These are phyloP conservation scores for Macrocybe sp. DNA, from an alignment of 1,284 basidiomycete species.

Conservation along the genomic window DNA sequence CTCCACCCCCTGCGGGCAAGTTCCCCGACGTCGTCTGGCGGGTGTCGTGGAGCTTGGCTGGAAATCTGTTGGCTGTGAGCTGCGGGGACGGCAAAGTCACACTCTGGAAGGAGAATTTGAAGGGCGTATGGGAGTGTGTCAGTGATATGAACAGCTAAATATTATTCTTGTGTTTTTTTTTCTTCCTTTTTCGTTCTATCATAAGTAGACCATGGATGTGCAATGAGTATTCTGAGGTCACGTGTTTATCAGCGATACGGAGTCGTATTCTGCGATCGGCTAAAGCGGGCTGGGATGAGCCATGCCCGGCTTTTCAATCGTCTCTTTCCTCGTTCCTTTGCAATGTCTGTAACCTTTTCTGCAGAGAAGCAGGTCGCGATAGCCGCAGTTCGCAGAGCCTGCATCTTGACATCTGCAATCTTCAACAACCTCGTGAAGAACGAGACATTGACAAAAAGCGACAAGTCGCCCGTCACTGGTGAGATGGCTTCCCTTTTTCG, in stretches of 20 bases:
- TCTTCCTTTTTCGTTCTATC: too few species aligned
- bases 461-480: constrained; percentile 97
- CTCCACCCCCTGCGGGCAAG: constrained; percentile 53
- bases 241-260: too few species aligned
- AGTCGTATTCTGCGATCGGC: too few species aligned
- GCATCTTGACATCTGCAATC: constrained; percentile 77
- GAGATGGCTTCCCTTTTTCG: constrained; percentile 14
- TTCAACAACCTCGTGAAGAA: constrained; percentile 85
- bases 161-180: background rate
- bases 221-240: too few species aligned
- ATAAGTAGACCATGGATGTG: too few species aligned
- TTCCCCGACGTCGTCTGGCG: constrained; percentile 98
- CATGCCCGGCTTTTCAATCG: background rate
- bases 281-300: background rate
- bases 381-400: constrained; percentile 88
- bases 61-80: constrained; percentile 94
- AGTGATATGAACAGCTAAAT: constrained; percentile 82
- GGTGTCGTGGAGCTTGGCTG: constrained; percentile 95
- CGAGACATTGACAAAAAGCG: constrained; percentile 88
- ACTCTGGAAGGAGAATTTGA: constrained; percentile 97
- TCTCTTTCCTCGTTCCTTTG: constrained; percentile 10
- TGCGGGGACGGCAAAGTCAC: constrained; percentile 98
- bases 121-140: constrained; percentile 94
- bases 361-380: constrained; percentile 63
- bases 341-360: constrained; percentile 28